Percentiles rank a stretch among this genome's conserved stretches.
phyloP scores from a whole-genome alignment of 441 rosid genomes.

The Mallotus repandus region DNA sequence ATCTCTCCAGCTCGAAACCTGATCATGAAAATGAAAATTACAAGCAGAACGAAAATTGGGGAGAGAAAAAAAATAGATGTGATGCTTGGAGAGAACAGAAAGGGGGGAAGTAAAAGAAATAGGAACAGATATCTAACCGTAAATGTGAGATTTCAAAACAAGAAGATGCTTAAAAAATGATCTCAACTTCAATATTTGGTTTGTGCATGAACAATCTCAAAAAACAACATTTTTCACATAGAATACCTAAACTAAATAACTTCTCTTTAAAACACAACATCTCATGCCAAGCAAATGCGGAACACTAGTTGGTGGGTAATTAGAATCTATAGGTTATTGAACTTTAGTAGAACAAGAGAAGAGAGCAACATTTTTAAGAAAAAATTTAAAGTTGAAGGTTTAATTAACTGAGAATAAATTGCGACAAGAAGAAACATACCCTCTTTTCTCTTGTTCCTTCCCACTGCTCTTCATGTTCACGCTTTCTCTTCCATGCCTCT shows the following conservation, averaged over 20 bases:
- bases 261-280: neutral
- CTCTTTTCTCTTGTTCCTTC: constrained; percentile 95
- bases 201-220: too few relatives aligned
- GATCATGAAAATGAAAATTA: constrained; percentile 9
- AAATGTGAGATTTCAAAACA: neutral
- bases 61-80: too few relatives aligned
- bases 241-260: neutral
- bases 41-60: neutral
- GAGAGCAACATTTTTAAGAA: neutral
- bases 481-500: constrained; percentile 94
- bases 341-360: neutral
- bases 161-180: too few relatives aligned
- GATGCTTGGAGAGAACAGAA: too few relatives aligned
- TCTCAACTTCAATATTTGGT: too few relatives aligned
- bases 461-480: constrained; percentile 98
- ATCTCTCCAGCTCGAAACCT: constrained; percentile 99
- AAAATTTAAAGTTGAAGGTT: neutral
- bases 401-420: neutral
- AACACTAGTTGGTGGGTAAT: neutral
- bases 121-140: neutral
- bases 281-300: neutral
- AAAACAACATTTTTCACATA: neutral
- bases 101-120: too few relatives aligned
- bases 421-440: constrained; percentile 40
- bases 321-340: neutral